Conservation (phyloP, 2,329 filamentous ascomycete species). For the Pseudovirgaria hyperparasitica region DNA sequence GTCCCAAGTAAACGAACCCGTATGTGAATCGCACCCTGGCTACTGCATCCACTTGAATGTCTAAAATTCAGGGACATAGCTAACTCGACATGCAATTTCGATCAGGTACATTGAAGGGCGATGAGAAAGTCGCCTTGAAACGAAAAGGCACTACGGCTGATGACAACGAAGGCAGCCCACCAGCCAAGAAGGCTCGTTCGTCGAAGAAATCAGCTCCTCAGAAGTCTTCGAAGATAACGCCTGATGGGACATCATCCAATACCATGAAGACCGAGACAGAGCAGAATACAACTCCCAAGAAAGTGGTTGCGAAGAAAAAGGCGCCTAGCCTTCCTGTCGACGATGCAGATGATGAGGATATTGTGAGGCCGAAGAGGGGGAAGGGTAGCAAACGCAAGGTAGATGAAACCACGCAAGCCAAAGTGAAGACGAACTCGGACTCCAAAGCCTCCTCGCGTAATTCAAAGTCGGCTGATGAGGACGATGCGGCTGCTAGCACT, state of each 20-base stretch:
- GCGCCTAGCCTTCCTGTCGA: constrained; percentile 3
- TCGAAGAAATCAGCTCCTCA: constrained; percentile 1
- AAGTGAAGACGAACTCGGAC: constrained; percentile 14
- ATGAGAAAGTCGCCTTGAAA: no score
- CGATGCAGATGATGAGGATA: constrained; percentile 12
- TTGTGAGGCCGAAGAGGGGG: constrained; percentile 7
- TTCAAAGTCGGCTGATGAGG: constrained; percentile 1
- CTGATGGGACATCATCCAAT: constrained; percentile 4
- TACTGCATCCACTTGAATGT: no score
- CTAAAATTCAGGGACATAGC: no score
- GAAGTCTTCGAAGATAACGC: constrained; percentile 2
- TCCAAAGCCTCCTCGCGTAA: constrained; percentile 12
- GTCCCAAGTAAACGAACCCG: no score
- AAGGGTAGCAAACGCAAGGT: constrained; percentile 7
- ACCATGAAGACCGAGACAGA: constrained; percentile 8
- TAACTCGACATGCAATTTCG: constrained; percentile 1
- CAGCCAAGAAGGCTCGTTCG: no score
- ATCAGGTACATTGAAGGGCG: constrained; percentile 2
- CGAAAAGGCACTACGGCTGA: not conserved
- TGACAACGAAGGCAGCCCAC: no score
- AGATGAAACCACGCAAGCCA: constrained; percentile 12
- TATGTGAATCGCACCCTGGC: no score
- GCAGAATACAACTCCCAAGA: constrained; percentile 1
- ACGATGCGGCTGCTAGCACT: no score
- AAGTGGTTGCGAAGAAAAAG: constrained; percentile 1